Evolutionary conservation across 2,329 filamentous ascomycete species (phyloP).

Genomic region (Aspergillus chevalieri): DNA sequence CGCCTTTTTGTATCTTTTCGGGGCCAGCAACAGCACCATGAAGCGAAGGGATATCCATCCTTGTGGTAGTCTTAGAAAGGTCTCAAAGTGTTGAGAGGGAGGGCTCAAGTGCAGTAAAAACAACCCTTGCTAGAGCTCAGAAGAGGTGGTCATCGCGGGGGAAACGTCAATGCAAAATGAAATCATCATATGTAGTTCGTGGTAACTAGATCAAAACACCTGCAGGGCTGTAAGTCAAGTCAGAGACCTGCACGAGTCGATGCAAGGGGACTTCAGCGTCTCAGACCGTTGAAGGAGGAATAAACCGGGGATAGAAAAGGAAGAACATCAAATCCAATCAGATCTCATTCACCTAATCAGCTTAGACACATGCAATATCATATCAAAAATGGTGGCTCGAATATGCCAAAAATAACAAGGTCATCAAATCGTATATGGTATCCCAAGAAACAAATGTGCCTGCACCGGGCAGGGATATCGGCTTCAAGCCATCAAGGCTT

Average conservation of each 20-base stretch:
- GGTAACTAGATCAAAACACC: slow-evolving; percentile 3
- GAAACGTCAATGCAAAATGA: not conserved
- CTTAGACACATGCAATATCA: slow-evolving; percentile 4
- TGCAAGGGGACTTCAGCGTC: slow-evolving; percentile 13
- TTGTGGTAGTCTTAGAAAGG: not conserved
- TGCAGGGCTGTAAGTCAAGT: slow-evolving; percentile 9
- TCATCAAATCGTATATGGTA: not conserved
- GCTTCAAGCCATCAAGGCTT: not conserved
- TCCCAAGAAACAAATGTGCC: not conserved
- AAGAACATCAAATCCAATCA: not conserved
- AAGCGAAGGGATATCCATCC: not conserved
- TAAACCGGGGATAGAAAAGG: not conserved
- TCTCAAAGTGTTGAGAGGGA: not conserved
- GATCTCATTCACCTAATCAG: not conserved
- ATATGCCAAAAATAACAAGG: not conserved
- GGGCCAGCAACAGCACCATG: not conserved
- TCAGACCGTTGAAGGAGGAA: slow-evolving; percentile 3
- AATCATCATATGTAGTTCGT: not conserved
- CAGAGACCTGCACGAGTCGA: slow-evolving; percentile 8
- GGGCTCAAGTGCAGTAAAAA: not conserved
- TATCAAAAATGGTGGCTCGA: not conserved
- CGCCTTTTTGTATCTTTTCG: not conserved
- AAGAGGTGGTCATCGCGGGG: not conserved
- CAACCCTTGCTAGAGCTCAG: not conserved
- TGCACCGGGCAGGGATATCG: not conserved